Evolutionary conservation across 1,284 basidiomycete species (phyloP).

Genomic region (Schizophyllum commune): DNA sequence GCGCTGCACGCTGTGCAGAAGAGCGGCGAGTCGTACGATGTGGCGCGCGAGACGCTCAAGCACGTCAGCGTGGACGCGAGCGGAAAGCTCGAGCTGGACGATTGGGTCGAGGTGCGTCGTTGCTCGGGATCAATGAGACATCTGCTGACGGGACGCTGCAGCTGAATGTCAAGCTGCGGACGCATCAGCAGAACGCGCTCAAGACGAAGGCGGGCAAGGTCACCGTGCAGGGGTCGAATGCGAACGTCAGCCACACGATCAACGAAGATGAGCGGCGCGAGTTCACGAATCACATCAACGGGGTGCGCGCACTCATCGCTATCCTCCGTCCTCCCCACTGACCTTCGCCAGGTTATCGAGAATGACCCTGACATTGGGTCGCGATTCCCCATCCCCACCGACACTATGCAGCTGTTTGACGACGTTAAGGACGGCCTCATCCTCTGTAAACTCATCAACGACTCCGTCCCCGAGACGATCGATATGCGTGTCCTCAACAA

Average conservation of each 20-base stretch:
- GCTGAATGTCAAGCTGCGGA: constrained; percentile 78
- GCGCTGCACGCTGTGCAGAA: constrained; percentile 74
- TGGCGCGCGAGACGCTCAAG: constrained; percentile 88
- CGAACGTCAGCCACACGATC: constrained; percentile 95
- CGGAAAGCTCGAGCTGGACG: constrained; percentile 94
- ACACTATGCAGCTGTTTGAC: constrained; percentile 98
- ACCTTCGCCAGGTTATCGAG: constrained; percentile 65
- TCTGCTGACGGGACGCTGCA: constrained; percentile 22
- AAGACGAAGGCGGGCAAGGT: constrained; percentile 84
- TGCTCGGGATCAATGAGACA: constrained; percentile 12
- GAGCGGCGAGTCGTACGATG: constrained; percentile 86
- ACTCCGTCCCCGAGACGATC: constrained; percentile 98
- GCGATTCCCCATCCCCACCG: constrained; percentile 90
- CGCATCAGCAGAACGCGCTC: constrained; percentile 48
- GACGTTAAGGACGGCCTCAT: constrained; percentile 94
- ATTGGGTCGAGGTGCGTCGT: constrained; percentile 85
- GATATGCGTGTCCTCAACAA: constrained; percentile 98
- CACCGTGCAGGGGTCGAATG: constrained; percentile 90
- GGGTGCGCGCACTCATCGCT: constrained; percentile 35
- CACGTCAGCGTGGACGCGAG: constrained; percentile 91
- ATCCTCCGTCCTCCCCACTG: background rate
- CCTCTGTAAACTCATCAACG: constrained; percentile 98
- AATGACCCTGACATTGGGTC: constrained; percentile 82
- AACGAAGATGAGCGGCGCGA: constrained; percentile 95
- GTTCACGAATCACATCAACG: constrained; percentile 97